Percentiles rank a stretch among this genome's conserved stretches.
phyloP scores from a whole-genome alignment of 2,329 filamentous ascomycete genomes.

The Teratosphaeria epicoccoides region DNA sequence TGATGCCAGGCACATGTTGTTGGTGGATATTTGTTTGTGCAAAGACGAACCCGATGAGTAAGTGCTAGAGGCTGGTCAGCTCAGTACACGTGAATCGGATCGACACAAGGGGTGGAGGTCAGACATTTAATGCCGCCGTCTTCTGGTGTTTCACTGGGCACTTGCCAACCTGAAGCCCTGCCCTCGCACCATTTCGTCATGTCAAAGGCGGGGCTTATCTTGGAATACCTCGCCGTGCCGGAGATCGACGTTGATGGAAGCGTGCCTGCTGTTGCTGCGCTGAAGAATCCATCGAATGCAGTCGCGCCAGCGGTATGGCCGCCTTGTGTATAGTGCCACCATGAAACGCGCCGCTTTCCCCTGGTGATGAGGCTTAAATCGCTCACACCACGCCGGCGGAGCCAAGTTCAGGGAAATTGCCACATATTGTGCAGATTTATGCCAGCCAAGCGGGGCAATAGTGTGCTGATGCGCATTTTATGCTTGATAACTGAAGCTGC shows the following conservation, averaged over 20 bases:
- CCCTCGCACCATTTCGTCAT: not conserved
- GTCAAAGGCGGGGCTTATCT: too few relatives aligned
- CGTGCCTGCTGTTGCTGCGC: too few relatives aligned
- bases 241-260: too few relatives aligned
- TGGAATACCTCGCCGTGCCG: too few relatives aligned
- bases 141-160: not conserved
- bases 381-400: not conserved
- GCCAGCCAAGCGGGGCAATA: not conserved
- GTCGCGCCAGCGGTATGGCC: not conserved
- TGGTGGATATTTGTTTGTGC: not conserved
- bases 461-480: not conserved
- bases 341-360: not conserved
- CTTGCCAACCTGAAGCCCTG: not conserved
- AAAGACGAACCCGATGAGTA: not conserved
- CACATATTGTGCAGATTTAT: too few relatives aligned
- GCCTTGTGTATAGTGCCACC: not conserved
- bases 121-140: not conserved
- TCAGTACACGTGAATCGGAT: not conserved
- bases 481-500: not conserved
- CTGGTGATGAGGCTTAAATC: not conserved
- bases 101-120: not conserved
- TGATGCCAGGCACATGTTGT: not conserved
- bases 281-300: too few relatives aligned
- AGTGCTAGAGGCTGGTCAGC: not conserved
- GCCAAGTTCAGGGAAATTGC: not conserved